Conservation (phyloP, 192 early-diverging fungal species). For the Thamnidium elegans region DNA sequence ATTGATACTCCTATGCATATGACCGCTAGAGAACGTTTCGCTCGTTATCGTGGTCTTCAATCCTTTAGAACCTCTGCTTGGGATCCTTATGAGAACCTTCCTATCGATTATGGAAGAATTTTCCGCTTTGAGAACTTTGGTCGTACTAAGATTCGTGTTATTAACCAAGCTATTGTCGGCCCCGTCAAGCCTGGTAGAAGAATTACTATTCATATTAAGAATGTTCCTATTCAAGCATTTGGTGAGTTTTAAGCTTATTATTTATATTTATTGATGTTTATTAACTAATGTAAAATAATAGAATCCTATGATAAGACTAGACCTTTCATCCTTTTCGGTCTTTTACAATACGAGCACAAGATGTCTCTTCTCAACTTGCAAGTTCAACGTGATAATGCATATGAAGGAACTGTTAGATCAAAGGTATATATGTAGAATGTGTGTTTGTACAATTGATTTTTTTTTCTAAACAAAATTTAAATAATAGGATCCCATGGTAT, state of each 20-base stretch:
- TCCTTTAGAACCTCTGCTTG: constrained; percentile 93
- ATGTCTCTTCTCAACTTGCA: constrained; percentile 84
- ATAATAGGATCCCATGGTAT: constrained; percentile 70
- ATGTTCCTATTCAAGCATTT: constrained; percentile 62
- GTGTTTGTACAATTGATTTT: background rate
- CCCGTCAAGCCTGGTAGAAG: constrained; percentile 58
- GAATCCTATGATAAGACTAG: constrained; percentile 47
- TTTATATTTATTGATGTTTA: background rate
- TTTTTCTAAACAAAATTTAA: background rate
- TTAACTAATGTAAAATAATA: constrained; percentile 14
- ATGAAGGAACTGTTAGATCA: constrained; percentile 78
- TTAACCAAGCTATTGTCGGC: constrained; percentile 50
- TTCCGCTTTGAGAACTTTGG: constrained; percentile 94
- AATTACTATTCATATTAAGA: constrained; percentile 70
- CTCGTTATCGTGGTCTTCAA: constrained; percentile 92
- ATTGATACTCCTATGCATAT: constrained; percentile 90
- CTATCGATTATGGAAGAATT: constrained; percentile 91
- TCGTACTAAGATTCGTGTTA: constrained; percentile 74
- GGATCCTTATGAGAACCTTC: constrained; percentile 98
- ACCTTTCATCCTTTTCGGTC: constrained; percentile 55
- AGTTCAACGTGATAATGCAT: constrained; percentile 69
- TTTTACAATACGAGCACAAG: constrained; percentile 87
- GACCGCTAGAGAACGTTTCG: constrained; percentile 82
- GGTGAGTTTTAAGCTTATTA: constrained; percentile 22
- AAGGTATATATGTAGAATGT: constrained; percentile 46